A percentile compares a stretch with the other conserved stretches of the same genome.
Conservation (phyloP, 2,329 filamentous ascomycete species). For the Aspergillus uvarum region DNA sequence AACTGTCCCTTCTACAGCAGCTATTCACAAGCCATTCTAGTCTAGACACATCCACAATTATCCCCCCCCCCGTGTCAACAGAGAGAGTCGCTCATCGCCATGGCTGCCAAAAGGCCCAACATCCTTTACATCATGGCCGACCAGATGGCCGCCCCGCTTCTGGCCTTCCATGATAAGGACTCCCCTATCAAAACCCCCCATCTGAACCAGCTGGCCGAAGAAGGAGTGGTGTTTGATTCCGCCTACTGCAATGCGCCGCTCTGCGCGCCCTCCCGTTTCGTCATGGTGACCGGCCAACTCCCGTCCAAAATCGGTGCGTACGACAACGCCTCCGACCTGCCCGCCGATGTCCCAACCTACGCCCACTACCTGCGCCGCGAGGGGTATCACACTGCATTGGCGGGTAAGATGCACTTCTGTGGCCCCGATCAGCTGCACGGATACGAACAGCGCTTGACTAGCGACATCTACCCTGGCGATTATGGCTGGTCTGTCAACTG, state of each 20-base stretch:
- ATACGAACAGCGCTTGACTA: slow-evolving; percentile 89
- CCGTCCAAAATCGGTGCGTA: slow-evolving; percentile 90
- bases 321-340: slow-evolving; percentile 84
- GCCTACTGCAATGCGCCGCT: slow-evolving; percentile 93
- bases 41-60: background rate
- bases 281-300: slow-evolving; percentile 88
- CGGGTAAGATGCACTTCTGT: slow-evolving; percentile 97
- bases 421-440: slow-evolving; percentile 87
- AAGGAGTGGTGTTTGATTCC: slow-evolving; percentile 85
- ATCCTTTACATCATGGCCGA: slow-evolving; percentile 96
- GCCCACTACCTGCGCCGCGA: slow-evolving; percentile 83
- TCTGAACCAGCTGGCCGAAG: slow-evolving; percentile 76
- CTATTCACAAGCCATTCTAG: background rate
- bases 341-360: slow-evolving; percentile 83
- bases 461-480: slow-evolving; percentile 91
- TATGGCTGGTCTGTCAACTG: slow-evolving; percentile 95
- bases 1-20: background rate
- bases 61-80: background rate
- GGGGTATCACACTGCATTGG: slow-evolving; percentile 86
- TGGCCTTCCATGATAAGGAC: slow-evolving; percentile 86
- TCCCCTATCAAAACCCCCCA: slow-evolving; percentile 92
- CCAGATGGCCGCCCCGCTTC: slow-evolving; percentile 83
- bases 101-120: slow-evolving; percentile 61
- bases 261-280: slow-evolving; percentile 89
- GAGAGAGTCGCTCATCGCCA: slow-evolving; percentile 19